phyloP scores from a whole-genome alignment of 1,139 yeast species.

The Sugiyamaella sp. region DNA sequence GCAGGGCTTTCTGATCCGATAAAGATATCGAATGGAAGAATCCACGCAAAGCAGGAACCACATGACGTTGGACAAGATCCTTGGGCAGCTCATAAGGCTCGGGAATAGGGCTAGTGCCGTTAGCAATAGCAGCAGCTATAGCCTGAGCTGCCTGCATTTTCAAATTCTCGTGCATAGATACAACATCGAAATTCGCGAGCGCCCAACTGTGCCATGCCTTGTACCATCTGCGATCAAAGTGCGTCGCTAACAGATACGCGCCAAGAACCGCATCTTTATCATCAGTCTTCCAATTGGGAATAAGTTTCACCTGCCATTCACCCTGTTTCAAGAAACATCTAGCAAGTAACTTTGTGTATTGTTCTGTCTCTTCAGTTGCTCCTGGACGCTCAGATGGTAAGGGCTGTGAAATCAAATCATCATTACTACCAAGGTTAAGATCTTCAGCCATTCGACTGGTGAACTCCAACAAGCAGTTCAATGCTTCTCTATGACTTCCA shows the following conservation, averaged over 20 bases:
- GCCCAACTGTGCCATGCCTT: constrained; percentile 99
- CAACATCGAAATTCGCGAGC: constrained; percentile 92
- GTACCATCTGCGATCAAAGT: constrained; percentile 91
- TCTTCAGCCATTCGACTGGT: constrained; percentile 90
- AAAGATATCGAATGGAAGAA: constrained; percentile 93
- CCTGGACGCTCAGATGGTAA: constrained; percentile 76
- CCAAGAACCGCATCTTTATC: constrained; percentile 81
- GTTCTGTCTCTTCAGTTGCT: constrained; percentile 74
- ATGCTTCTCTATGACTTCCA: constrained; percentile 85
- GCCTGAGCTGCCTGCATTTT: constrained; percentile 21
- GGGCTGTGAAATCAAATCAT: constrained; percentile 87
- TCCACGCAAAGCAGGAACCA: constrained; percentile 92
- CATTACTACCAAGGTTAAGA: constrained; percentile 58
- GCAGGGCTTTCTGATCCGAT: constrained; percentile 83
- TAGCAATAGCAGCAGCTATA: constrained; percentile 22
- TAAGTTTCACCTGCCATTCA: constrained; percentile 91
- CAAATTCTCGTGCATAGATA: constrained; percentile 55
- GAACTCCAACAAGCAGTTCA: constrained; percentile 82
- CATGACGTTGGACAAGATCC: constrained; percentile 78
- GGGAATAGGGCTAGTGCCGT: constrained; percentile 22
- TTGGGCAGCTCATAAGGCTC: constrained; percentile 45
- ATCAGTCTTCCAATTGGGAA: constrained; percentile 75
- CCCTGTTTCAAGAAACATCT: constrained; percentile 97
- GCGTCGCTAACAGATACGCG: constrained; percentile 90
- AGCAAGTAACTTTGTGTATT: constrained; percentile 84